phyloP scores from a whole-genome alignment of 2,329 filamentous ascomycete species.

The Colletotrichum paranaense region DNA sequence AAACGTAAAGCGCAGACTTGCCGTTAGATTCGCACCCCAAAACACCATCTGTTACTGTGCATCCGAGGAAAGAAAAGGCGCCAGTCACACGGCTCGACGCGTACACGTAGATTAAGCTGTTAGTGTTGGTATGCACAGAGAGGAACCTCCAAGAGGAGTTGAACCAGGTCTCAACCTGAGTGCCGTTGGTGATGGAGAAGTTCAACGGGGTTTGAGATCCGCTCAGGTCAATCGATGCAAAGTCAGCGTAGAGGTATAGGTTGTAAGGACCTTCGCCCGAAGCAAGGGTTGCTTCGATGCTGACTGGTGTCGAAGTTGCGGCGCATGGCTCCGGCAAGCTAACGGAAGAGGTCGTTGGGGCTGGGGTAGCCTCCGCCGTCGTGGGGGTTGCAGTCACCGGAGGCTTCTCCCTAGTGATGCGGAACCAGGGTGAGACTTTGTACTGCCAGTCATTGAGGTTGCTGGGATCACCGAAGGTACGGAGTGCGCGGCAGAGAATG shows the following conservation, averaged over 20 bases:
- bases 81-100: background rate
- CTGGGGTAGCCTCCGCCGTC: conserved; percentile 5
- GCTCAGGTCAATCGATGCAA: conserved; percentile 31
- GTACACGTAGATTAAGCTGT: conserved; percentile 38
- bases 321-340: conserved; percentile 14
- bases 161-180: background rate
- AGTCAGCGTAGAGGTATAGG: conserved; percentile 35
- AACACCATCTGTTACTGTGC: background rate
- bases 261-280: conserved; percentile 7
- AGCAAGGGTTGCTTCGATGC: conserved; percentile 27
- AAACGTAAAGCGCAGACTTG: background rate
- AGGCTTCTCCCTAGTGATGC: conserved; percentile 19
- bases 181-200: background rate
- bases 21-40: background rate
- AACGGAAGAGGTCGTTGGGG: conserved; percentile 1
- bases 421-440: conserved; percentile 37
- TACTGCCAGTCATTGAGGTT: conserved; percentile 38
- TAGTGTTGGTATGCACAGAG: conserved; percentile 34
- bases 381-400: conserved; percentile 9
- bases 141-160: conserved; percentile 13
- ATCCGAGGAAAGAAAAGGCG: background rate
- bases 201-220: conserved; percentile 11
- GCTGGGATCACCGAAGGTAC: conserved; percentile 37
- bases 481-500: conserved; percentile 35
- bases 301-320: conserved; percentile 4